phyloP scores from a whole-genome alignment of 305 asterid species.

The Nicotiana rustica region DNA sequence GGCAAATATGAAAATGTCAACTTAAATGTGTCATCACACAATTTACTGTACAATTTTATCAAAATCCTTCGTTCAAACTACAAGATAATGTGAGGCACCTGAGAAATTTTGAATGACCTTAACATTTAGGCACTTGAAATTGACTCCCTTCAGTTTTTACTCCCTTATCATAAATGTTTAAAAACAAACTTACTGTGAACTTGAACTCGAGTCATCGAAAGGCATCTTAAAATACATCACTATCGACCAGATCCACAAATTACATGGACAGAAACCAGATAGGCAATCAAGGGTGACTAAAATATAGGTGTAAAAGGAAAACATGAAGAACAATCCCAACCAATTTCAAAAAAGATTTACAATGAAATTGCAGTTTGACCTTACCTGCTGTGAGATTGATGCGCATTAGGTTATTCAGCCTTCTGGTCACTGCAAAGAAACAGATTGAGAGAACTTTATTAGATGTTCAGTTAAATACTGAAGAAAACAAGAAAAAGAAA shows the following conservation, averaged over 20 bases:
- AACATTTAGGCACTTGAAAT: not conserved
- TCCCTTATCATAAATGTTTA: not conserved
- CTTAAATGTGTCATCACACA: not conserved
- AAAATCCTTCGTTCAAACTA: not conserved
- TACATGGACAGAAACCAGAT: conserved; percentile 21
- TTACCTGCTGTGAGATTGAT: conserved; percentile 37
- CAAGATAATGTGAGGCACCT: not conserved
- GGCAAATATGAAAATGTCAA: not conserved
- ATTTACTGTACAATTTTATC: conserved; percentile 9
- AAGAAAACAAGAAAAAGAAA: not conserved
- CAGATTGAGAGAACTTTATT: conserved; percentile 5
- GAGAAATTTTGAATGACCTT: not conserved
- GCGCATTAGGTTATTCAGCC: conserved; percentile 33
- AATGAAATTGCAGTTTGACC: not conserved
- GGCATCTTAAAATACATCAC: not conserved
- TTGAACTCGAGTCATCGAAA: not conserved
- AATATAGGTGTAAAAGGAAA: not conserved
- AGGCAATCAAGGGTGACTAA: not conserved
- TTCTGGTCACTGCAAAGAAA: conserved; percentile 36
- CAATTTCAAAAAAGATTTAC: not conserved
- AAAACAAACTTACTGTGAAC: not conserved
- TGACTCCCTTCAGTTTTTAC: not conserved
- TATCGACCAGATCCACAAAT: conserved; percentile 15
- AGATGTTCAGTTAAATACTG: not conserved
- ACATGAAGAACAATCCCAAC: not conserved